Evolutionary conservation across 2,329 filamentous ascomycete species (phyloP).

Genomic region (Cladophialophora exuberans): DNA sequence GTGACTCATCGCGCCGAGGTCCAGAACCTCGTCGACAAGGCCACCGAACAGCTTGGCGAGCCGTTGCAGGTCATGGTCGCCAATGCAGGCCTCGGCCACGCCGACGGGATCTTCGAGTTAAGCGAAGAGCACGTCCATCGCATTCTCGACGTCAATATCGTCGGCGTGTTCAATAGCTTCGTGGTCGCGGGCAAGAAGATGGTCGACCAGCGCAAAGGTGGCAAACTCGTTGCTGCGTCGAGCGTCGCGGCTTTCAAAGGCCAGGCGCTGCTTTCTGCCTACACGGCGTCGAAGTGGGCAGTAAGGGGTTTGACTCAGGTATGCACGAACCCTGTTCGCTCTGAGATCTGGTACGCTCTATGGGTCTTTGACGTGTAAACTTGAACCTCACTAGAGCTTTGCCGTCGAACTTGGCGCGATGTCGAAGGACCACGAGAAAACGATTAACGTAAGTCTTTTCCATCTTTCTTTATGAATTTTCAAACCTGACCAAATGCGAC

Average conservation of each 20-base stretch:
- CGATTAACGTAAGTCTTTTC: slow-evolving; percentile 19
- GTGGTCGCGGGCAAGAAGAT: slow-evolving; percentile 64
- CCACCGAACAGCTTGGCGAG: slow-evolving; percentile 57
- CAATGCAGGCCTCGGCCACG: slow-evolving; percentile 64
- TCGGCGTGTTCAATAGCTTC: slow-evolving; percentile 67
- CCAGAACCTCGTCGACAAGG: slow-evolving; percentile 53
- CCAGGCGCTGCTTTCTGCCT: slow-evolving; percentile 59
- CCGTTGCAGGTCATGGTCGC: slow-evolving; percentile 56
- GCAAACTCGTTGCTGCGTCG: slow-evolving; percentile 57
- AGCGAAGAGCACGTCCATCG: slow-evolving; percentile 59
- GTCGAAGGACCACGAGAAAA: slow-evolving; percentile 18
- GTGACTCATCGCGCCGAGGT: slow-evolving; percentile 57
- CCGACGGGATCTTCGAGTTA: slow-evolving; percentile 59
- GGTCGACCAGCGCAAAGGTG: slow-evolving; percentile 46
- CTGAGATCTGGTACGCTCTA: too few species aligned
- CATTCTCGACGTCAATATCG: slow-evolving; percentile 69
- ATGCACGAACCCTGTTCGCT: too few species aligned
- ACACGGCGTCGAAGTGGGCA: slow-evolving; percentile 67
- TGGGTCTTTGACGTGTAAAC: background rate
- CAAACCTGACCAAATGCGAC: slow-evolving; percentile 66
- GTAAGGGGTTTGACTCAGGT: slow-evolving; percentile 67
- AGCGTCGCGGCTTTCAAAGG: slow-evolving; percentile 59
- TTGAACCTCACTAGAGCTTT: slow-evolving; percentile 8
- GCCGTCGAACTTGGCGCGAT: slow-evolving; percentile 17
- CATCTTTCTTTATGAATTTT: slow-evolving; percentile 55